Evolutionary conservation across 2,329 filamentous ascomycete genomes (phyloP).

Genomic region (Mollisia scopiformis): DNA sequence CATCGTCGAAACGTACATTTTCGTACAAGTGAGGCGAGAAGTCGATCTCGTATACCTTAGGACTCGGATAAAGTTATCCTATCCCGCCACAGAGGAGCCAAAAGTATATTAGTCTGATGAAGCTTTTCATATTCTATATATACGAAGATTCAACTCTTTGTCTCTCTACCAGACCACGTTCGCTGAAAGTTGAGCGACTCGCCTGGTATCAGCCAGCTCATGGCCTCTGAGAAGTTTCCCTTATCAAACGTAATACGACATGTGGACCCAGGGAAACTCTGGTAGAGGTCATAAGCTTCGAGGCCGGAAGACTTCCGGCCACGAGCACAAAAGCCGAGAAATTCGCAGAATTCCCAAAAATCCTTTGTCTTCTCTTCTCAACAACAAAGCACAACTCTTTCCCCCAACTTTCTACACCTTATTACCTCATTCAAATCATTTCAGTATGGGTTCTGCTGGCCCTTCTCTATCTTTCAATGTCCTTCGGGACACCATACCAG

Average conservation of each 20-base stretch:
- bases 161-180: not conserved
- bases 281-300: slow-evolving; percentile 19
- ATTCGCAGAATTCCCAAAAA: slow-evolving; percentile 14
- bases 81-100: too few relatives aligned
- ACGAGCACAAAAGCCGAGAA: slow-evolving; percentile 27
- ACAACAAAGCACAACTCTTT: not conserved
- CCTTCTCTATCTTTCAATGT: slow-evolving; percentile 54
- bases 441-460: slow-evolving; percentile 35
- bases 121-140: not conserved
- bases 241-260: slow-evolving; percentile 25
- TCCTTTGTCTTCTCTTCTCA: slow-evolving; percentile 22
- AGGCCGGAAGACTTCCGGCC: slow-evolving; percentile 37
- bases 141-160: not conserved
- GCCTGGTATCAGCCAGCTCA: not conserved
- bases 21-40: not conserved
- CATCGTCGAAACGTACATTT: not conserved
- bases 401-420: not conserved
- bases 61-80: not conserved
- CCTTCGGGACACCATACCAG: slow-evolving; percentile 63
- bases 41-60: not conserved
- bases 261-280: slow-evolving; percentile 14
- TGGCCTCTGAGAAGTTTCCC: slow-evolving; percentile 10
- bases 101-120: too few relatives aligned
- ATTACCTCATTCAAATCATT: slow-evolving; percentile 4
- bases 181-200: not conserved